Percentiles rank a stretch among this genome's conserved stretches.
Conservation (phyloP, 768 basidiomycete species). For the Phaffia tasmanica region DNA sequence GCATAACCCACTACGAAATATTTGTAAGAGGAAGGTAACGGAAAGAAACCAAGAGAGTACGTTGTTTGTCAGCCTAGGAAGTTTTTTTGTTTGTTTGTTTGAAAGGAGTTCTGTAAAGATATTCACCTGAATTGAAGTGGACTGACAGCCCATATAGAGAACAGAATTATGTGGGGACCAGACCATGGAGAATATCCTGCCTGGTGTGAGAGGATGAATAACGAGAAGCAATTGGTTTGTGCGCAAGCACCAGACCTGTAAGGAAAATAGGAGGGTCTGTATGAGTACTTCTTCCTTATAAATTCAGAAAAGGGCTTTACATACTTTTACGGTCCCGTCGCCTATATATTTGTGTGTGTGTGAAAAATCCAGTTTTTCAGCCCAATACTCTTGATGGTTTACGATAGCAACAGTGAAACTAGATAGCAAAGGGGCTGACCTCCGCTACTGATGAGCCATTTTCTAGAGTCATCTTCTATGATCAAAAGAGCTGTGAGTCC, state of each 20-base stretch:
- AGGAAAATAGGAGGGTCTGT: neutral
- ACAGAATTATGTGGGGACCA: conserved; percentile 7
- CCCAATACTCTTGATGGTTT: too few species aligned
- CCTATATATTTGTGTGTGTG: neutral
- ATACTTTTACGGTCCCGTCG: conserved; percentile 18
- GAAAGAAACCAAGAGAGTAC: neutral
- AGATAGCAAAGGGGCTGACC: neutral
- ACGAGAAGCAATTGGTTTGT: conserved; percentile 8
- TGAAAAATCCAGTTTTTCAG: neutral
- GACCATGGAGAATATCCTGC: conserved; percentile 16
- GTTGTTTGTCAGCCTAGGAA: too few species aligned
- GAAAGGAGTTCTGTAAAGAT: too few species aligned
- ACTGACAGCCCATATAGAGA: conserved; percentile 24
- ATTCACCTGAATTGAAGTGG: conserved; percentile 22
- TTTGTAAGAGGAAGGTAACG: neutral
- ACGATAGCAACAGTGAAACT: too few species aligned
- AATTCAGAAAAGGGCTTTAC: neutral
- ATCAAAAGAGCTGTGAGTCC: conserved; percentile 14
- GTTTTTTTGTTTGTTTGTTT: too few species aligned
- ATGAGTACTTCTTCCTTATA: neutral
- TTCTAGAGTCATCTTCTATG: conserved; percentile 12
- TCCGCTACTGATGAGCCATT: conserved; percentile 23
- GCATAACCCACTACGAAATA: conserved; percentile 19
- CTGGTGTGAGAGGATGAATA: conserved; percentile 16
- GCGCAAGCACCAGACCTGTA: conserved; percentile 20